These are phyloP conservation scores for Sporothrix mexicana DNA, from an alignment of 2,329 filamentous ascomycete genomes.

Conservation along the genomic window DNA sequence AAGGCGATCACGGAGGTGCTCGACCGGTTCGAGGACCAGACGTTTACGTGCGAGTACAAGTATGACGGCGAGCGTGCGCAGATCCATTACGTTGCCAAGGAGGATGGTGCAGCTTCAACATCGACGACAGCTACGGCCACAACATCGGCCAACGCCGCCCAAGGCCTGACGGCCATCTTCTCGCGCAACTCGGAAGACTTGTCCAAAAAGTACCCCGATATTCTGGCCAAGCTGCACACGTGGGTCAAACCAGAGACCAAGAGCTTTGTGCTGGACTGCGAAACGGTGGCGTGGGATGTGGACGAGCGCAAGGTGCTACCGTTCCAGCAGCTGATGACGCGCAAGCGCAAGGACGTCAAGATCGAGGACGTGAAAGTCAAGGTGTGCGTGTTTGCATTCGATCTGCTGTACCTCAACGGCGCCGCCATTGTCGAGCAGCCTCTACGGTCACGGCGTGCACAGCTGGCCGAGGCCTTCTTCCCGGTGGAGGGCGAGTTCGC, in stretches of 20 bases:
- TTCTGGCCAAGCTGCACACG: slow-evolving; percentile 81
- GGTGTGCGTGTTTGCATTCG: slow-evolving; percentile 96
- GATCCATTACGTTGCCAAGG: slow-evolving; percentile 87
- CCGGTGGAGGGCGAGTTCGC: slow-evolving; percentile 88
- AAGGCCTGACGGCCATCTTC: slow-evolving; percentile 88
- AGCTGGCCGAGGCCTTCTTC: slow-evolving; percentile 74
- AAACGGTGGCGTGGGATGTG: slow-evolving; percentile 97
- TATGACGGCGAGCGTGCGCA: slow-evolving; percentile 98
- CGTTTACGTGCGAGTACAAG: slow-evolving; percentile 98
- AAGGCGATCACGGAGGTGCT: slow-evolving; percentile 98
- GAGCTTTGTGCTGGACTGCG: slow-evolving; percentile 97
- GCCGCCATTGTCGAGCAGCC: slow-evolving; percentile 86
- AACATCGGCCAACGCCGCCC: background rate
- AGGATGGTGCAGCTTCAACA: no score
- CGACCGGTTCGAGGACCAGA: slow-evolving; percentile 92
- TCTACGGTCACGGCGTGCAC: slow-evolving; percentile 79
- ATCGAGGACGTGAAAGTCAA: slow-evolving; percentile 94
- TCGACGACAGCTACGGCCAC: background rate
- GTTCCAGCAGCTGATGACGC: slow-evolving; percentile 97
- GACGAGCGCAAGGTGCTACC: slow-evolving; percentile 92
- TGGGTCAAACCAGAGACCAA: slow-evolving; percentile 92
- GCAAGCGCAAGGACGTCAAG: slow-evolving; percentile 97
- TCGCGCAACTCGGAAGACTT: slow-evolving; percentile 96
- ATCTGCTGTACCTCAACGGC: slow-evolving; percentile 90
- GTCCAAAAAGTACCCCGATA: slow-evolving; percentile 97